phyloP scores from a whole-genome alignment of 805 yeast genomes.

The Helenozyma rhizophorensis region DNA sequence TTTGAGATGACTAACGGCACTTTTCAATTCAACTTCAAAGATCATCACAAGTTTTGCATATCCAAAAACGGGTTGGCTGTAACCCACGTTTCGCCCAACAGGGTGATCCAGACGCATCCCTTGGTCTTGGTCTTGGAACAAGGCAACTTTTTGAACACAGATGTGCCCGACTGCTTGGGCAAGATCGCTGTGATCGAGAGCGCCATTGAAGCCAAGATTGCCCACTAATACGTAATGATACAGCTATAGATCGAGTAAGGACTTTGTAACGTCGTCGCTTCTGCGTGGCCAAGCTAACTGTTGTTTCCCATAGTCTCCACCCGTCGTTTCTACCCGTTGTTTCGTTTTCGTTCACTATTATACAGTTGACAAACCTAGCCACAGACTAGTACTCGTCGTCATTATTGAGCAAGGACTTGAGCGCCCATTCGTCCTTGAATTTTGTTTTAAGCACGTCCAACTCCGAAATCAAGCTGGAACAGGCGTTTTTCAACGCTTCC shows the following conservation, averaged over 20 bases:
- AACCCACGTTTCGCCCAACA: conserved; percentile 76
- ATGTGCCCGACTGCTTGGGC: conserved; percentile 40
- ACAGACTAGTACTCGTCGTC: conserved; percentile 23
- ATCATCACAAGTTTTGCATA: conserved; percentile 84
- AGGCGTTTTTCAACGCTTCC: conserved; percentile 86
- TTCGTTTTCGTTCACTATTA: background rate
- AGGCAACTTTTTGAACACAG: conserved; percentile 37
- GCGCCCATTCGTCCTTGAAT: conserved; percentile 89
- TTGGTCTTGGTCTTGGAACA: conserved; percentile 40
- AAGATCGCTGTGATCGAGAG: conserved; percentile 51
- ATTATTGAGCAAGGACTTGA: conserved; percentile 66
- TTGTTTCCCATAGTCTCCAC: no score
- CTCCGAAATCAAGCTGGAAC: conserved; percentile 76
- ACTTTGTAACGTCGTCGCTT: no score
- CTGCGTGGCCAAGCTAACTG: no score
- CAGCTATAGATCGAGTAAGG: no score
- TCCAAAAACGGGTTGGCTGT: conserved; percentile 72
- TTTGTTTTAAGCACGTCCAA: conserved; percentile 68
- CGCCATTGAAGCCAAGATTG: conserved; percentile 41
- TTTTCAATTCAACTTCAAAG: conserved; percentile 91
- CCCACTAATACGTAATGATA: no score
- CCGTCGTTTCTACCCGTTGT: no score
- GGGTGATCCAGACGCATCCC: conserved; percentile 66
- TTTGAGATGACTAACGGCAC: conserved; percentile 91
- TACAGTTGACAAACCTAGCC: background rate